Base-by-base conservation (phyloP, 192 early-diverging fungal genomes). In the Fimicolochytrium jonesii region DNA sequence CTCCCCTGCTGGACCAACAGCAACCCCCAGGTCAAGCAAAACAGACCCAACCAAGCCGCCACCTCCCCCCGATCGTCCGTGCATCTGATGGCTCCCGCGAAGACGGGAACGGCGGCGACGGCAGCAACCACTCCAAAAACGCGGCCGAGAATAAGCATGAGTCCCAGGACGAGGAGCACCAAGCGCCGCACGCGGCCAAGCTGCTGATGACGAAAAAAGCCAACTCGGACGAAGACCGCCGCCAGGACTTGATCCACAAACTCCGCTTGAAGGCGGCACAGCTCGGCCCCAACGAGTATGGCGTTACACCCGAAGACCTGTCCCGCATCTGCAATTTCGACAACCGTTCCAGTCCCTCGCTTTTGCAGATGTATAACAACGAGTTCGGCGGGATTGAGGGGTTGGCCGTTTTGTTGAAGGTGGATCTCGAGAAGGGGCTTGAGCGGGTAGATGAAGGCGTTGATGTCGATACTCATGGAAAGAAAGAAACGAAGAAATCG, bases 371-470 rank as follows among this genome's bases (percentile, higher is more conserved):
- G 11, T 43, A 82, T 26, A 64, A 74, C 31, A 59, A 25, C 18
- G 56, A 74, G 34, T 78, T 63, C 59, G 78, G 75, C 7, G 83
- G 83, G n/a, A 70, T 77, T 17, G 74, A 74, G 35, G 83, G 83
- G 5, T 29, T 84, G 1, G 81, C 73, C 23, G 4, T 56, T 10
- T 35, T 71, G 6, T 48, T 84, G 55, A 50, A 66, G 7, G 61
- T 69, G 13, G 68, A 85, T 56, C 33, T 78, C 6, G 66, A 66
- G 20, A 72, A 30, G 9, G 83, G 83, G 15, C 62, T 85, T 37
- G 37, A 25, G 54, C 49, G 59, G 1, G 37, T 74, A 29, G 48
- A 26, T 23, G 48, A 20, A 15, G 29, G 25, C 4, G 32, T 15
- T 18, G 53, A 55, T 9, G n/a, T 34, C 2, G 25, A 50, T 15